Percentiles rank a stretch among this genome's conserved stretches.
phyloP scores from a whole-genome alignment of 139 green algal genomes.

The Coccomyxa sp. region DNA sequence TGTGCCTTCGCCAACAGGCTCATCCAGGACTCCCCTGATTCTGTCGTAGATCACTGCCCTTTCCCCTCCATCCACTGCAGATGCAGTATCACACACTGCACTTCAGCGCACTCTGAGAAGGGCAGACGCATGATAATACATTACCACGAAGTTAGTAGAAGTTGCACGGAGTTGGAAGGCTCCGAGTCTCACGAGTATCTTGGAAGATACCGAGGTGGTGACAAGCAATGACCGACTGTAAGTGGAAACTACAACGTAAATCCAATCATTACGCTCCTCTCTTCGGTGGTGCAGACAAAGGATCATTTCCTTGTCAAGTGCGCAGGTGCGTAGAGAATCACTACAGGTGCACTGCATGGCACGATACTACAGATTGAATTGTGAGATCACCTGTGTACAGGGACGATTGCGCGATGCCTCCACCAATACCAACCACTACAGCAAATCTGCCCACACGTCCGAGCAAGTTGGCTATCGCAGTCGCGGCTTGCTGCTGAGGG shows the following conservation, averaged over 20 bases:
- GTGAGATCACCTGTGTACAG: slow-evolving; percentile 70
- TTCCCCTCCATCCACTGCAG: slow-evolving; percentile 94
- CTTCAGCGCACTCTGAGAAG: too few relatives aligned
- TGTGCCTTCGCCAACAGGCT: slow-evolving; percentile 85
- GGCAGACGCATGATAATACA: neutral
- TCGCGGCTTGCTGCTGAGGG: slow-evolving; percentile 34
- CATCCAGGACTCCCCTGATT: slow-evolving; percentile 79
- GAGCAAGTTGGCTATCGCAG: slow-evolving; percentile 51
- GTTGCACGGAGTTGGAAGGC: neutral
- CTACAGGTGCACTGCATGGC: neutral
- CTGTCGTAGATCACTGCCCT: slow-evolving; percentile 97
- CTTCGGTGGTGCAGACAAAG: too few relatives aligned
- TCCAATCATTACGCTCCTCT: too few relatives aligned
- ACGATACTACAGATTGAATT: neutral
- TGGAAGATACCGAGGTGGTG: too few relatives aligned
- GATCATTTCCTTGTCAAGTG: too few relatives aligned
- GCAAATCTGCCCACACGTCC: slow-evolving; percentile 75
- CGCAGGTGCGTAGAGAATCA: too few relatives aligned
- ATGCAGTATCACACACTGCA: neutral
- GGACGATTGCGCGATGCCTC: slow-evolving; percentile 63
- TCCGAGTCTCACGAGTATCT: too few relatives aligned
- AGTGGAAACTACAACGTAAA: too few relatives aligned
- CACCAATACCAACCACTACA: slow-evolving; percentile 69
- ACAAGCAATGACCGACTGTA: too few relatives aligned
- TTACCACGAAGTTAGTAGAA: neutral